Percentiles rank a stretch among this genome's conserved stretches.
Evolutionary conservation across 2,329 filamentous ascomycete genomes (phyloP).

Genomic region (Cladosporium phlei): DNA sequence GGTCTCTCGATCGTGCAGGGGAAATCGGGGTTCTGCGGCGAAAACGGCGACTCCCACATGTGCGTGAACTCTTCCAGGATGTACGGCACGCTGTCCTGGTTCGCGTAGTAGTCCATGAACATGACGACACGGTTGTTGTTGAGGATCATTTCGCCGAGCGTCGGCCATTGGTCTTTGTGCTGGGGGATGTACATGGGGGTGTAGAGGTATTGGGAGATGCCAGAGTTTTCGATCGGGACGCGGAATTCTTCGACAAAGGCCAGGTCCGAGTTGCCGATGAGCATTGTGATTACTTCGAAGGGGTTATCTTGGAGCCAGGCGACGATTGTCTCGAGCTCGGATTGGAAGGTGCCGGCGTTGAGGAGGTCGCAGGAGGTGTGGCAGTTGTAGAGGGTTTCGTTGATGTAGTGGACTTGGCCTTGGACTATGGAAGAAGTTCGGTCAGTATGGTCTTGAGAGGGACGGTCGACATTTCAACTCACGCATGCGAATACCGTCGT

Average conservation of each 20-base stretch:
- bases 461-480: constrained; percentile 24
- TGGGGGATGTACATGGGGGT: constrained; percentile 67
- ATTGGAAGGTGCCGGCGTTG: constrained; percentile 71
- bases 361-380: constrained; percentile 79
- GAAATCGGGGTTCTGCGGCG: constrained; percentile 63
- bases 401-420: constrained; percentile 54
- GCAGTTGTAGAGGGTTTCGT: constrained; percentile 67
- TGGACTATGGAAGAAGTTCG: constrained; percentile 42
- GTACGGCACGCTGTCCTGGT: constrained; percentile 75
- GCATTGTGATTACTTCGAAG: constrained; percentile 80
- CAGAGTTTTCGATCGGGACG: constrained; percentile 64
- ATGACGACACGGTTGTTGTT: constrained; percentile 63
- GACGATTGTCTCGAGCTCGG: constrained; percentile 65
- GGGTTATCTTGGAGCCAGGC: constrained; percentile 72
- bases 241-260: constrained; percentile 61
- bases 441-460: not conserved
- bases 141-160: constrained; percentile 70
- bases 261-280: constrained; percentile 80
- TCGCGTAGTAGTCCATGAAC: constrained; percentile 80
- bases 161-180: constrained; percentile 74
- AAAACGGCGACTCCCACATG: constrained; percentile 88
- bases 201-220: constrained; percentile 69
- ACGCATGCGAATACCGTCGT: constrained; percentile 67
- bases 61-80: constrained; percentile 82
- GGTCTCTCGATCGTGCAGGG: constrained; percentile 77